Evolutionary conservation across 2,329 filamentous ascomycete genomes (phyloP).

Genomic region (Xylaria sp.): DNA sequence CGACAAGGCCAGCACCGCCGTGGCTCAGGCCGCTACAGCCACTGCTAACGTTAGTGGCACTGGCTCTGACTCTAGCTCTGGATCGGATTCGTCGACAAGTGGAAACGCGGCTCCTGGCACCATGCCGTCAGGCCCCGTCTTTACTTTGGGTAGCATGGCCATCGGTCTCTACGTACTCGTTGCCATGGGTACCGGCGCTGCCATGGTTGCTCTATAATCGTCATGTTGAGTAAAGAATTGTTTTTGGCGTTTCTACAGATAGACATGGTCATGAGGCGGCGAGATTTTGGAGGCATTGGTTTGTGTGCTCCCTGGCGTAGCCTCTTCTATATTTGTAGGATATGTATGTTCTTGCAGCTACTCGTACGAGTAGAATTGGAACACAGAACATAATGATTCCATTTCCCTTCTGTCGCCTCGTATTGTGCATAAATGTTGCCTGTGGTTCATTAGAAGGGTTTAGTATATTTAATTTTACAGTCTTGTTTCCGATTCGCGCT

Average conservation of each 20-base stretch:
- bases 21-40: constrained; percentile 50
- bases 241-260: constrained; percentile 31
- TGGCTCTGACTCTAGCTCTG: constrained; percentile 38
- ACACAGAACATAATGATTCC: constrained; percentile 22
- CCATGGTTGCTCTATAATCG: constrained; percentile 64
- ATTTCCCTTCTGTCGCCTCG: background rate
- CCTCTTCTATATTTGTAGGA: constrained; percentile 40
- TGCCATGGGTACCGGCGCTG: constrained; percentile 64
- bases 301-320: constrained; percentile 29
- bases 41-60: constrained; percentile 41
- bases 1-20: constrained; percentile 58
- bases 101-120: constrained; percentile 52
- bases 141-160: constrained; percentile 61
- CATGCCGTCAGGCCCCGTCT: constrained; percentile 48
- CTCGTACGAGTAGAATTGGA: constrained; percentile 29
- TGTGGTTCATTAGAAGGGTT: background rate
- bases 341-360: constrained; percentile 39
- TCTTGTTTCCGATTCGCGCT: too few species aligned
- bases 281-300: constrained; percentile 19
- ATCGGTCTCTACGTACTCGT: constrained; percentile 64
- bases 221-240: background rate
- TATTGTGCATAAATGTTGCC: constrained; percentile 13
- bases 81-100: constrained; percentile 29
- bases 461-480: background rate
- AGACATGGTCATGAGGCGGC: constrained; percentile 29